Percentiles rank a stretch among this genome's conserved stretches.
Conservation (phyloP, 768 basidiomycete genomes). For the Tubosaeta sp. region DNA sequence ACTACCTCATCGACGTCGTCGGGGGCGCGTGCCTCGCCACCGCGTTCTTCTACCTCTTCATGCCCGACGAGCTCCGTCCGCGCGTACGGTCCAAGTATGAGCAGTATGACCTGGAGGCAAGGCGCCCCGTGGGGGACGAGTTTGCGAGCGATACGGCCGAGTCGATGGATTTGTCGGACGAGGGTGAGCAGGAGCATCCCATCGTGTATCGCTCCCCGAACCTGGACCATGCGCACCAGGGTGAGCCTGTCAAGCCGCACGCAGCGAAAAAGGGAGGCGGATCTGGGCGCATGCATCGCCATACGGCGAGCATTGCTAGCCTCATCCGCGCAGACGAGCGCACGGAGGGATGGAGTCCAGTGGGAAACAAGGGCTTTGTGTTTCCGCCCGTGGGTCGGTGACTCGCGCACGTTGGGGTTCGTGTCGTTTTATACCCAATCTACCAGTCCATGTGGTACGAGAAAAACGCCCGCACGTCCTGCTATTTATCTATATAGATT, state of each 20-base stretch:
- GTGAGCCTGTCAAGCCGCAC: slow-evolving; percentile 2
- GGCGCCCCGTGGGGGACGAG: slow-evolving; percentile 30
- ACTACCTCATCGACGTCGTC: slow-evolving; percentile 98
- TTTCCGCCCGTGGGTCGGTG: slow-evolving; percentile 39
- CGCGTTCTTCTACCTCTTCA: slow-evolving; percentile 80
- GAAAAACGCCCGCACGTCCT: not conserved
- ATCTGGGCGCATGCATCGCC: slow-evolving; percentile 50
- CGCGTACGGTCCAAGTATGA: slow-evolving; percentile 60
- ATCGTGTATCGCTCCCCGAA: slow-evolving; percentile 70
- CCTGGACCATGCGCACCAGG: slow-evolving; percentile 18
- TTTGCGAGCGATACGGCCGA: slow-evolving; percentile 38
- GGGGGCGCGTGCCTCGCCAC: slow-evolving; percentile 90
- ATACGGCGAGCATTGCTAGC: slow-evolving; percentile 83
- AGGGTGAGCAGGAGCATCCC: slow-evolving; percentile 50
- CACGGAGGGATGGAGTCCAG: slow-evolving; percentile 78
- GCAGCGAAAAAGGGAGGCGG: slow-evolving; percentile 16
- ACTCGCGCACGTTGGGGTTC: not conserved
- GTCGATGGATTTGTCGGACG: slow-evolving; percentile 58
- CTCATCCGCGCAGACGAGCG: slow-evolving; percentile 74
- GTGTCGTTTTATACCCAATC: slow-evolving; percentile 11
- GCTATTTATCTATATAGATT: not conserved
- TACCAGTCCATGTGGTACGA: not conserved
- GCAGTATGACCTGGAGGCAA: slow-evolving; percentile 67
- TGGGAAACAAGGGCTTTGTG: slow-evolving; percentile 49
- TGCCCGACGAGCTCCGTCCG: slow-evolving; percentile 72